phyloP scores from a whole-genome alignment of 441 rosid species.

The Gossypium laxum region DNA sequence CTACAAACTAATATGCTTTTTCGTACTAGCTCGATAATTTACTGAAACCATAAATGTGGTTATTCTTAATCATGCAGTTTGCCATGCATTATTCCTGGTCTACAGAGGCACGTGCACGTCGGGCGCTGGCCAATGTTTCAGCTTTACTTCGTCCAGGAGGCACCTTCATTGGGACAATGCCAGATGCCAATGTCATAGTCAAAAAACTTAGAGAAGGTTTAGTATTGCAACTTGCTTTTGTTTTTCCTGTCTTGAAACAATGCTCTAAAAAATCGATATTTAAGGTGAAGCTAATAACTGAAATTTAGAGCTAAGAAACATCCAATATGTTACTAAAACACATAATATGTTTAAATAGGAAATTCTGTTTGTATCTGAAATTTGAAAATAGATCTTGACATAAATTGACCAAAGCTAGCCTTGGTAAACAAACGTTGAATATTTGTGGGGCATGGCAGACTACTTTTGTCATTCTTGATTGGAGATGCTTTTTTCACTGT shows the following conservation, averaged over 20 bases:
- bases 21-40: not conserved
- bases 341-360: not conserved
- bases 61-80: constrained; percentile 41
- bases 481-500: constrained; percentile 19
- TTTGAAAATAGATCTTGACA: not conserved
- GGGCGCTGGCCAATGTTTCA: constrained; percentile 87
- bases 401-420: not conserved
- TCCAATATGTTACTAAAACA: not conserved
- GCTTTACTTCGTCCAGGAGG: constrained; percentile 95
- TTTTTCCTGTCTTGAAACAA: not conserved
- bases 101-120: constrained; percentile 81
- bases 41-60: not conserved
- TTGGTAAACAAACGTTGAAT: not conserved
- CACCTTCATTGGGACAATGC: constrained; percentile 87
- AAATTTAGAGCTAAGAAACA: not conserved
- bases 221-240: not conserved
- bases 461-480: constrained; percentile 11
- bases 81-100: constrained; percentile 97
- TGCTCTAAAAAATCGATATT: not conserved
- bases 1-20: not conserved
- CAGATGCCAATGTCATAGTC: constrained; percentile 83
- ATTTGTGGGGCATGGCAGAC: constrained; percentile 6
- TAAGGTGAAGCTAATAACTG: constrained; percentile 1
- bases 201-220: constrained; percentile 81
- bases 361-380: not conserved